phyloP scores from a whole-genome alignment of 1,284 basidiomycete genomes.

The Leccinum solheimii region DNA sequence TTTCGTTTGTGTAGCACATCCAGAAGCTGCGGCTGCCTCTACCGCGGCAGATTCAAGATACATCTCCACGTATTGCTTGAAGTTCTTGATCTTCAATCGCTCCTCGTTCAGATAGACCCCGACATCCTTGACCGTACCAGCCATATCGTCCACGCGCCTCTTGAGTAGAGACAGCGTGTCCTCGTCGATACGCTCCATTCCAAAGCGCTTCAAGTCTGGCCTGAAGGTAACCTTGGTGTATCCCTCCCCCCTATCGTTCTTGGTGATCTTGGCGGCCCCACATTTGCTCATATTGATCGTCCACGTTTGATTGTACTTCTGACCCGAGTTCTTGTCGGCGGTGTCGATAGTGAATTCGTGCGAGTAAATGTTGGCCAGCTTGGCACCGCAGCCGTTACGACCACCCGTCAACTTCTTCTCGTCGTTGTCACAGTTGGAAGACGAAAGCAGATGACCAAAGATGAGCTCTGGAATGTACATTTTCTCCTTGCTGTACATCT shows the following conservation, averaged over 20 bases:
- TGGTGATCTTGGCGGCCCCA: constrained; percentile 90
- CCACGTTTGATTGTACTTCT: constrained; percentile 97
- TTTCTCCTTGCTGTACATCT: constrained; percentile 91
- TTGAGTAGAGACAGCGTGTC: constrained; percentile 89
- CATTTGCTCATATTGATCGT: constrained; percentile 91
- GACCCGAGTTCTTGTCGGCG: constrained; percentile 82
- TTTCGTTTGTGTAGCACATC: constrained; percentile 76
- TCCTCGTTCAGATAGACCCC: constrained; percentile 96
- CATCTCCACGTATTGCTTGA: constrained; percentile 98
- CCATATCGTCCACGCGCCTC: constrained; percentile 97
- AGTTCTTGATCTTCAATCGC: constrained; percentile 90
- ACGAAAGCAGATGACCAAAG: constrained; percentile 94
- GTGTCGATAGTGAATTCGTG: constrained; percentile 97
- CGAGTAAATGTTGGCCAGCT: constrained; percentile 44
- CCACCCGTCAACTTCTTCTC: constrained; percentile 99
- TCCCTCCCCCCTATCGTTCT: constrained; percentile 84
- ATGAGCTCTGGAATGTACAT: constrained; percentile 98
- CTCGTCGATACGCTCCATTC: constrained; percentile 90
- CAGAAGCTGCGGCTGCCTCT: constrained; percentile 63
- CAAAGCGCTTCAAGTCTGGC: constrained; percentile 90
- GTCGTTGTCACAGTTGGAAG: constrained; percentile 98
- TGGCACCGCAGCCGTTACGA: constrained; percentile 25
- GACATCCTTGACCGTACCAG: constrained; percentile 90
- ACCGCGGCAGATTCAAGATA: constrained; percentile 78
- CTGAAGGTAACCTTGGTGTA: constrained; percentile 95